A percentile compares a stretch with the other conserved stretches of the same genome.
phyloP scores from a whole-genome alignment of 148 eudicot species.

The Rhododendron henanense region DNA sequence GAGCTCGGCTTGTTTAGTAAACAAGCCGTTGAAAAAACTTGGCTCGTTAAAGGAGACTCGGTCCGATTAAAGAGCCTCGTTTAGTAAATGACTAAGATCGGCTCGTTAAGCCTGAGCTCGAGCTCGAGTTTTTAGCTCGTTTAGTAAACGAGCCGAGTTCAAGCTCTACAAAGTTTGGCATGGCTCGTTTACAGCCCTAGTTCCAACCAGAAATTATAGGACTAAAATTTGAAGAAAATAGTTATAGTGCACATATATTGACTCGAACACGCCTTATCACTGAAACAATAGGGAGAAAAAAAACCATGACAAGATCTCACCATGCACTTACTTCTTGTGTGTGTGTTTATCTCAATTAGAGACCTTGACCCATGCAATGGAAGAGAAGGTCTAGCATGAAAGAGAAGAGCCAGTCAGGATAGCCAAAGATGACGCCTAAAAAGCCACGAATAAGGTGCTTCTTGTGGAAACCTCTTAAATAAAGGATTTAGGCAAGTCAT shows the following conservation, averaged over 20 bases:
- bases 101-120: too few relatives aligned
- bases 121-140: too few relatives aligned
- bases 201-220: neutral
- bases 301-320: neutral
- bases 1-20: too few relatives aligned
- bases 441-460: neutral
- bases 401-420: neutral
- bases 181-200: too few relatives aligned
- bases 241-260: neutral
- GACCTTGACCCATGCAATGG: neutral
- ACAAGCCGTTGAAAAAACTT: too few relatives aligned
- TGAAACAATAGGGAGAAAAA: neutral
- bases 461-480: neutral
- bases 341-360: neutral
- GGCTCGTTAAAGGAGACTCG: too few relatives aligned
- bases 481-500: conserved; percentile 16
- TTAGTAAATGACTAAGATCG: too few relatives aligned
- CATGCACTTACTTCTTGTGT: neutral
- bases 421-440: conserved; percentile 10
- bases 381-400: conserved; percentile 15
- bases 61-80: too few relatives aligned
- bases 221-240: neutral
- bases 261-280: too few relatives aligned
- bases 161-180: too few relatives aligned
- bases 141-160: too few relatives aligned